Base-by-base conservation (phyloP, 495 filamentous ascomycete genomes). In the Astrothelium subdiscretum region DNA sequence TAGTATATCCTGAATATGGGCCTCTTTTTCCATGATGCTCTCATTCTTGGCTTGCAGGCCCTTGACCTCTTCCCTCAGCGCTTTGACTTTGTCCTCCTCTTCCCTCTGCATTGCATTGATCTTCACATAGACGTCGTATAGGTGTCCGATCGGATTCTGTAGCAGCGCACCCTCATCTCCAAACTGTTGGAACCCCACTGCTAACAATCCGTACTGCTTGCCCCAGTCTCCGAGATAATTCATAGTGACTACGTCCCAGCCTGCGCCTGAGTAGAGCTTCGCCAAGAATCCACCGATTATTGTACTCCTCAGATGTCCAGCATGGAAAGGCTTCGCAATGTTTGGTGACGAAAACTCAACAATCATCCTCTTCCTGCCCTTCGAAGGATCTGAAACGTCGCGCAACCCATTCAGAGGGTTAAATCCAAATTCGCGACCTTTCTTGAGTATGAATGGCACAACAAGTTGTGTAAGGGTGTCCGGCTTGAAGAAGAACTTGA, bases 211-310 rank as follows among this genome's bases (percentile, higher is more conserved):
- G 67, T 87, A 88, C 70, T 87, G 85, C 74, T 85, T 87, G 48
- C 87, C 87, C 87, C 87, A 90, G 69, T 90, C 87, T 58, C 87
- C 87, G 11, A 90, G 77, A 71, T 89, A 89, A 74, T 89, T 89
- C 80, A 89, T 83, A 62, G 83, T 80, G 63, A 80, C 76, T 3
- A 88, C 86, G 43, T 89, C 80, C 83, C 85, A 90, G 63, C 87
- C 87, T 65, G 84, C 80, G n/a, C 80, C 77, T 60, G 83, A 81
- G 74, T 87, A 82, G 3, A 88, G 74, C 66, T 88, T 89, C 58
- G 84, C 77, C 31, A 90, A 74, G 71, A 87, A 89, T 60, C 84
- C 84, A 63, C 87, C 87, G 57, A 90, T 85, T 68, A 91, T 88
- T 24, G 87, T 90, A 76, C 85, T 88, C 32, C 87, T 77, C 68